phyloP scores from a whole-genome alignment of 768 basidiomycete species.

The Pisolithus microcarpus region DNA sequence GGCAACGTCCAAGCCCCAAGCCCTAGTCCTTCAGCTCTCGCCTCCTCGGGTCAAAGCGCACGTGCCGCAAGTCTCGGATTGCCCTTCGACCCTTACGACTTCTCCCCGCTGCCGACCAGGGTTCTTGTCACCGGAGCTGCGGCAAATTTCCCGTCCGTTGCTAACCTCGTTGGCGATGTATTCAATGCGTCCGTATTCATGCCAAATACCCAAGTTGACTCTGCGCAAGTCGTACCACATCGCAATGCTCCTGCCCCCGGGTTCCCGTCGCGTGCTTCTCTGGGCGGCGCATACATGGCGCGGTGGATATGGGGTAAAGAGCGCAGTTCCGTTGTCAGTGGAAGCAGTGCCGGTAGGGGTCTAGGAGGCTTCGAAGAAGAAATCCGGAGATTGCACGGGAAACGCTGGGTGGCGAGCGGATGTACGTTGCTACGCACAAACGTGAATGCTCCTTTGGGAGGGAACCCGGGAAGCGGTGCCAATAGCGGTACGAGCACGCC shows the following conservation, averaged over 20 bases:
- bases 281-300: constrained; percentile 74
- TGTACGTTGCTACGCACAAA: constrained; percentile 54
- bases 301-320: constrained; percentile 84
- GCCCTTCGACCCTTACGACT: constrained; percentile 75
- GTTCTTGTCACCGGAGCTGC: constrained; percentile 72
- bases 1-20: constrained; percentile 26
- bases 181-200: constrained; percentile 79
- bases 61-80: constrained; percentile 47
- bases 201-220: constrained; percentile 68
- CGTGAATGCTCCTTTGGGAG: constrained; percentile 35
- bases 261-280: constrained; percentile 60
- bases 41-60: constrained; percentile 12
- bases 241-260: constrained; percentile 67
- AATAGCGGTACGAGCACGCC: constrained; percentile 68
- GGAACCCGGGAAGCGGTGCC: constrained; percentile 39
- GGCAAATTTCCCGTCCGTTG: constrained; percentile 76
- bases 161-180: constrained; percentile 72
- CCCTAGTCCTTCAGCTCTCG: constrained; percentile 16
- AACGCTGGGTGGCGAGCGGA: constrained; percentile 68
- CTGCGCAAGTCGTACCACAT: constrained; percentile 61
- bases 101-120: constrained; percentile 53
- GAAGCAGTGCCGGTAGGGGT: constrained; percentile 28
- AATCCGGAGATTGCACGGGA: constrained; percentile 59
- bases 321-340: constrained; percentile 24
- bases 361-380: constrained; percentile 75